phyloP scores from a whole-genome alignment of 352 stramenopile species.

The Pythium insidiosum region DNA sequence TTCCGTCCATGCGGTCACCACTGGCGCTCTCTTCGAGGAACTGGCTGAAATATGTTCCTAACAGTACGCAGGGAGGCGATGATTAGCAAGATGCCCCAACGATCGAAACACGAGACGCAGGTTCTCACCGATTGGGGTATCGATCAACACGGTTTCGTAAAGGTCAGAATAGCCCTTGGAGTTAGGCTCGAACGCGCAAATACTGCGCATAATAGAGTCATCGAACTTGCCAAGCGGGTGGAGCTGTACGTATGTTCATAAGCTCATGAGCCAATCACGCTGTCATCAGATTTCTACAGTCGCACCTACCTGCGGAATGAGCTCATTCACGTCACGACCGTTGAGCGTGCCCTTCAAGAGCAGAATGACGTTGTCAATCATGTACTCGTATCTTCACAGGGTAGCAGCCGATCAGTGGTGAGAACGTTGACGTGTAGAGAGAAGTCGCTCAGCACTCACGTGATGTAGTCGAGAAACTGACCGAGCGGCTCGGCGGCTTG shows the following conservation, averaged over 20 bases:
- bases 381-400: constrained; percentile 93
- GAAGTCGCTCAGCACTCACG: constrained; percentile 44
- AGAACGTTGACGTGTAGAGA: background rate
- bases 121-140: constrained; percentile 92
- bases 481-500: constrained; percentile 94
- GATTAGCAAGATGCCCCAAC: background rate
- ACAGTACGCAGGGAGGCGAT: background rate
- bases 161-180: constrained; percentile 98
- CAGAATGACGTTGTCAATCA: constrained; percentile 99
- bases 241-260: constrained; percentile 55
- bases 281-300: background rate
- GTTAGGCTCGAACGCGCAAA: constrained; percentile 97
- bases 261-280: background rate
- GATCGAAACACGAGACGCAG: background rate
- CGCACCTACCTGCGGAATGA: constrained; percentile 87
- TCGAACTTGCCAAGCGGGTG: constrained; percentile 99
- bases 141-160: constrained; percentile 99
- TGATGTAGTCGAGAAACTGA: constrained; percentile 98
- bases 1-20: constrained; percentile 76
- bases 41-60: constrained; percentile 96
- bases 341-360: constrained; percentile 97
- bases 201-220: constrained; percentile 98
- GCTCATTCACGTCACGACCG: constrained; percentile 95
- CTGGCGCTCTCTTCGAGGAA: constrained; percentile 94
- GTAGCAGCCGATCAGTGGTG: background rate